phyloP scores from a whole-genome alignment of 2,329 filamentous ascomycete genomes.

The Apiospora aurea region DNA sequence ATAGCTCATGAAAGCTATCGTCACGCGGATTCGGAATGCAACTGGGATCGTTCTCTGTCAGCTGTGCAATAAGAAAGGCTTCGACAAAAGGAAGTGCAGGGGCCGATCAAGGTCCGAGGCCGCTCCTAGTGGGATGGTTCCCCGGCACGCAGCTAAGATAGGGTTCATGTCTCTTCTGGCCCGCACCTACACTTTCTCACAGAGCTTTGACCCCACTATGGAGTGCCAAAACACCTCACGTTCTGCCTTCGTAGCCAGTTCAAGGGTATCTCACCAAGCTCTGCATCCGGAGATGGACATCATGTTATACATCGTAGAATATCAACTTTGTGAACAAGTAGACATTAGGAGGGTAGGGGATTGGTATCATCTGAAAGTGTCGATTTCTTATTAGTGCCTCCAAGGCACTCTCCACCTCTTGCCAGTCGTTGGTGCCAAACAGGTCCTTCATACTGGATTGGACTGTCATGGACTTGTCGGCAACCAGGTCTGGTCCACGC shows the following conservation, averaged over 20 bases:
- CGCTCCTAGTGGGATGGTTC: not conserved
- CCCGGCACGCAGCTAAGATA: not conserved
- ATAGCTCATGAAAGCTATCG: too few relatives aligned
- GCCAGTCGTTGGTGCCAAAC: not conserved
- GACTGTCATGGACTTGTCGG: not conserved
- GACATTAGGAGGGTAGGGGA: not conserved
- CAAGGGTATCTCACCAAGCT: constrained; percentile 3
- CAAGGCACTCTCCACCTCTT: not conserved
- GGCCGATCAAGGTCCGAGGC: not conserved
- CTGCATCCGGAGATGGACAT: not conserved
- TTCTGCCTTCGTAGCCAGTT: constrained; percentile 1
- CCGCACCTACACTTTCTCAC: not conserved
- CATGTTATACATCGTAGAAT: not conserved
- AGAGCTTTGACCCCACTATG: not conserved
- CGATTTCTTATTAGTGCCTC: not conserved
- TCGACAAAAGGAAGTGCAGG: not conserved
- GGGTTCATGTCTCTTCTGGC: not conserved
- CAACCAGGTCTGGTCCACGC: not conserved
- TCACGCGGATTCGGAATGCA: too few relatives aligned
- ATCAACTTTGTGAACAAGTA: constrained; percentile 1
- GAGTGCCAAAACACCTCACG: not conserved
- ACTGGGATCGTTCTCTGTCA: too few relatives aligned
- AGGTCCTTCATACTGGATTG: not conserved
- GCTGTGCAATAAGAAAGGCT: too few relatives aligned
- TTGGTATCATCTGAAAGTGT: not conserved